Base-by-base conservation (phyloP, 108 stramenopile species). In the Discostella pseudostelligera region DNA sequence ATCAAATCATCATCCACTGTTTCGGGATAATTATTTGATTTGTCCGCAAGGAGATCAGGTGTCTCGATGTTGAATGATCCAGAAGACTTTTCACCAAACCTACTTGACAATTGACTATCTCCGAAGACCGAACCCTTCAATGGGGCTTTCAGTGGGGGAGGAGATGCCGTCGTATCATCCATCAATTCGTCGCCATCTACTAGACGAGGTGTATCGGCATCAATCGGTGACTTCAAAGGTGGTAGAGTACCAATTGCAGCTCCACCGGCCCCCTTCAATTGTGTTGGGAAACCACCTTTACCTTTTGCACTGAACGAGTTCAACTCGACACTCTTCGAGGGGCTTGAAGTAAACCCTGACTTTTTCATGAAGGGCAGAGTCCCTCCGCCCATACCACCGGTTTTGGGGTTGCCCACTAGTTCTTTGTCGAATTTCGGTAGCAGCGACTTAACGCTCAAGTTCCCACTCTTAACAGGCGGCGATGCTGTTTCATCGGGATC, bases 341-440 rank as follows among this genome's bases (percentile, higher is more conserved):
- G 35, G 32, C n/a, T 43, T 43, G n/a, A 4, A 4, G 32, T 32
- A 32, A 32, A 32, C 32, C 6, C 6, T 2, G 42, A n/a, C 42
- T 43, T 43, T 16, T 43, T 43, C 51, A 53, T 53, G 9, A 53
- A 53, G 3, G 51, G 51, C 5, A 53, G 19, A 13, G 26, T 13
- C 3, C 28, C 26, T 25, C 17, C 17, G 12, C 16, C 16, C 13
- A 22, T 7, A 10, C 9, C 8, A 10, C 48, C 48, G 5, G 8
- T 9, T 39, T 17, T 19, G 4, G 26, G 3, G 5, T 6, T 53
- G 51, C 13, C 26, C 12, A 13, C 13, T 11, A n/a, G 7, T n/a
- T 1, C 3, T 5, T 43, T 12, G 42, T 16, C n/a, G n/a, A n/a
- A 7, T 43, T 43, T 43, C 1, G 42, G 32, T 5, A n/a, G 9